Evolutionary conservation across 2,329 filamentous ascomycete species (phyloP).

Genomic region (Venturia oleaginea): DNA sequence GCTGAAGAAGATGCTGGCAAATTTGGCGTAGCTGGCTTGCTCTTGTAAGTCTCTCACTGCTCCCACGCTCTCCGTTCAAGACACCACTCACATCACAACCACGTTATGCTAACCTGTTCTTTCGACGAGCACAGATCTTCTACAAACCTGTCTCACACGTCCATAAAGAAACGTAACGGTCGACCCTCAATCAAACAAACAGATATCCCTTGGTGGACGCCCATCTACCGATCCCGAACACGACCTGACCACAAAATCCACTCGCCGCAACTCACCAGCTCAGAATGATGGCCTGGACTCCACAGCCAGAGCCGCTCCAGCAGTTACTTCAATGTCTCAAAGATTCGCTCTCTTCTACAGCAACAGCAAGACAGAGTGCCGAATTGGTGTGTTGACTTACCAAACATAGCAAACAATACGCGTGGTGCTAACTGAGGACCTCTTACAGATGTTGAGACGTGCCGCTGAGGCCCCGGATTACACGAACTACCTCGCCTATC

Average conservation of each 20-base stretch:
- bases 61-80: neutral
- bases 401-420: neutral
- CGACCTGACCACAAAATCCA: neutral
- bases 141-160: neutral
- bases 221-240: neutral
- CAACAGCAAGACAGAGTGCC: constrained; percentile 74
- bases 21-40: neutral
- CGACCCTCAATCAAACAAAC: neutral
- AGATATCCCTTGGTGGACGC: neutral
- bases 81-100: neutral
- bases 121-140: neutral
- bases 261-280: neutral
- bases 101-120: constrained; percentile 3
- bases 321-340: constrained; percentile 83
- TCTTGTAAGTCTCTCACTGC: neutral
- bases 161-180: neutral
- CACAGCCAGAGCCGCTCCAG: constrained; percentile 73
- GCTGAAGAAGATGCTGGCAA: neutral
- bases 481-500: constrained; percentile 92
- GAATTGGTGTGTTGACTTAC: constrained; percentile 57
- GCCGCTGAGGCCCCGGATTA: constrained; percentile 84
- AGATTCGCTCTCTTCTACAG: constrained; percentile 83
- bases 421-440: neutral
- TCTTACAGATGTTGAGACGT: constrained; percentile 74
- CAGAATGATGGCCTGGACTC: constrained; percentile 77